Conservation (phyloP, 495 filamentous ascomycete genomes). For the Penicillium taxi region DNA sequence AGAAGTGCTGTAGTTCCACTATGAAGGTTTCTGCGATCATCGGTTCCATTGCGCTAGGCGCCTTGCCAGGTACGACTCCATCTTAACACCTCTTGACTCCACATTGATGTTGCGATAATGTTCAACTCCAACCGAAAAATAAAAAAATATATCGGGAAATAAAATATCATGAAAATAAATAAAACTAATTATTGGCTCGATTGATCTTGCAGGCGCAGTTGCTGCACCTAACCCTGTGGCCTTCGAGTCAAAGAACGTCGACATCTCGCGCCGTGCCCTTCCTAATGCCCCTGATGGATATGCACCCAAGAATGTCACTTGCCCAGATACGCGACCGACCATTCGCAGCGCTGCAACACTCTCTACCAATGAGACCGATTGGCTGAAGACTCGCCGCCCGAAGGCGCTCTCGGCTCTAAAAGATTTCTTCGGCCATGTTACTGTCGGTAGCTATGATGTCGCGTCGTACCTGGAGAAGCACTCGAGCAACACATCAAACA, state of each 20-base stretch:
- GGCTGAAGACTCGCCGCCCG: constrained; percentile 48
- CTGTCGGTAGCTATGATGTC: constrained; percentile 71
- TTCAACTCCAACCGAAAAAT: too few species aligned
- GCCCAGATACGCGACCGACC: constrained; percentile 39
- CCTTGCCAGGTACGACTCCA: constrained; percentile 24
- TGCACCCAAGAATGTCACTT: constrained; percentile 31
- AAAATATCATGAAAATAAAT: too few species aligned
- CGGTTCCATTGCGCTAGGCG: constrained; percentile 19
- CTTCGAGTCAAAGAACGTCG: constrained; percentile 5
- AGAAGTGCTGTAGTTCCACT: neutral
- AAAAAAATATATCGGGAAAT: too few species aligned
- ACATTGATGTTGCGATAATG: neutral
- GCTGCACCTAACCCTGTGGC: constrained; percentile 12
- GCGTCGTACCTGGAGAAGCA: constrained; percentile 55
- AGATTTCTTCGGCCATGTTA: constrained; percentile 62
- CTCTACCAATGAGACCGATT: constrained; percentile 60
- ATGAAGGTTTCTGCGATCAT: constrained; percentile 22
- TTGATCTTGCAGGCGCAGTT: constrained; percentile 11
- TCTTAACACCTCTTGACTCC: neutral
- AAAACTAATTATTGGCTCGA: neutral
- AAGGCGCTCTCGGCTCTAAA: constrained; percentile 60
- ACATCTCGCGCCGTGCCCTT: constrained; percentile 24
- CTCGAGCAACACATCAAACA: constrained; percentile 46
- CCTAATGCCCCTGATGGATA: constrained; percentile 45
- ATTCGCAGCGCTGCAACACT: constrained; percentile 49